Conservation (phyloP, 2,329 filamentous ascomycete species). For the Lasiodiplodia sp. region DNA sequence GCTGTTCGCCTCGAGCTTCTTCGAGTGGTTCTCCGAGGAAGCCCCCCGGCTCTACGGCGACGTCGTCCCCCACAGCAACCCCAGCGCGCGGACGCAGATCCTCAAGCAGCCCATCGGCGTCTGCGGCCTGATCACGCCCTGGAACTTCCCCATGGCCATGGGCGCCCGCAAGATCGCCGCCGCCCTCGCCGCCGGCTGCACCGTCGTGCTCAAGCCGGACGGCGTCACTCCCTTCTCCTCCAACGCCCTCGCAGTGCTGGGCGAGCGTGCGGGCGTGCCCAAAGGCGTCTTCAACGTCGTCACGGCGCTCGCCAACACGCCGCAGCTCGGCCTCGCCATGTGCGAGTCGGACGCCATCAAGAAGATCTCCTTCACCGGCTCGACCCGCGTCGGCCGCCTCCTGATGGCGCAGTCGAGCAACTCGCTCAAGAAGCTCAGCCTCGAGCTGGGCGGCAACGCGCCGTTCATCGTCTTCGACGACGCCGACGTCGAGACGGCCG, state of each 20-base stretch:
- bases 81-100: conserved; percentile 67
- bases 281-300: conserved; percentile 51
- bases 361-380: conserved; percentile 53
- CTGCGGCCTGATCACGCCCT: conserved; percentile 49
- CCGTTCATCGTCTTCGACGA: conserved; percentile 55
- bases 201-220: conserved; percentile 48
- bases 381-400: conserved; percentile 46
- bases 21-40: conserved; percentile 66
- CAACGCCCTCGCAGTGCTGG: conserved; percentile 47
- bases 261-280: conserved; percentile 49
- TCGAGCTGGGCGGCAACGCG: conserved; percentile 54
- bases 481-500: conserved; percentile 51
- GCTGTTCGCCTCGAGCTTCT: conserved; percentile 51
- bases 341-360: conserved; percentile 45
- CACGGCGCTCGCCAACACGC: conserved; percentile 37
- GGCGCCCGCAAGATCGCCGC: conserved; percentile 41
- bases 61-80: conserved; percentile 63
- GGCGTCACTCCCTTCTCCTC: conserved; percentile 50
- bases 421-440: conserved; percentile 52
- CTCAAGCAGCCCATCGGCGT: conserved; percentile 67
- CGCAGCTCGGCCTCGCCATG: conserved; percentile 41
- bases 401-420: conserved; percentile 50
- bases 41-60: conserved; percentile 68
- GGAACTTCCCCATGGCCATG: conserved; percentile 4
- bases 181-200: conserved; percentile 44